These are phyloP conservation scores for Apiosordaria backusii DNA, from an alignment of 495 filamentous ascomycete species.

Conservation along the genomic window DNA sequence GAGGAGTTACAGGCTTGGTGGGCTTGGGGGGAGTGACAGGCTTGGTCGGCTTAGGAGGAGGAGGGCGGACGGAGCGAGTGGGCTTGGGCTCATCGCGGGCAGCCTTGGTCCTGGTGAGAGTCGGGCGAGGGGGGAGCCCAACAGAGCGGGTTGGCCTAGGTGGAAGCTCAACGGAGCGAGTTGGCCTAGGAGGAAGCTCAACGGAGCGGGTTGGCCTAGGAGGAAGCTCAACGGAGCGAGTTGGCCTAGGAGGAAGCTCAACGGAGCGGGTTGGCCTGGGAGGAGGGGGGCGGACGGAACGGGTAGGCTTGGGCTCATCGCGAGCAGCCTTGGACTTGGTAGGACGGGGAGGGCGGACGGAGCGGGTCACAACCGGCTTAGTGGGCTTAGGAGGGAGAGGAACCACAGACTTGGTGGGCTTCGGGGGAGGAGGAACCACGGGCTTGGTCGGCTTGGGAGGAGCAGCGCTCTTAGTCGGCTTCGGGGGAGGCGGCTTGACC, in stretches of 20 bases:
- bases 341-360: neutral
- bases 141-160: neutral
- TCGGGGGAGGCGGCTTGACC: neutral
- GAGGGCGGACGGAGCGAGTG: neutral
- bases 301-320: slow-evolving; percentile 3
- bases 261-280: slow-evolving; percentile 1
- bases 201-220: slow-evolving; percentile 1
- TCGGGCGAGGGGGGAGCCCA: neutral
- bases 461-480: slow-evolving; percentile 1
- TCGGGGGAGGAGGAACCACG: neutral
- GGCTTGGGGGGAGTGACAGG: neutral
- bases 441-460: slow-evolving; percentile 8
- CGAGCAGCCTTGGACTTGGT: slow-evolving; percentile 2
- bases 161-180: neutral
- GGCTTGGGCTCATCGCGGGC: slow-evolving; percentile 2
- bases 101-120: neutral
- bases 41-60: neutral
- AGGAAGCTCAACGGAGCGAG: neutral
- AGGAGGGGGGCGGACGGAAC: neutral
- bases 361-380: neutral
- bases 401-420: slow-evolving; percentile 4
- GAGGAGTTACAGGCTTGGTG: neutral
- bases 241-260: neutral
- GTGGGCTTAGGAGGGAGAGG: slow-evolving; percentile 6
- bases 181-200: neutral